phyloP scores from a whole-genome alignment of 176 grass and related monocot species.

The Oryza punctata region DNA sequence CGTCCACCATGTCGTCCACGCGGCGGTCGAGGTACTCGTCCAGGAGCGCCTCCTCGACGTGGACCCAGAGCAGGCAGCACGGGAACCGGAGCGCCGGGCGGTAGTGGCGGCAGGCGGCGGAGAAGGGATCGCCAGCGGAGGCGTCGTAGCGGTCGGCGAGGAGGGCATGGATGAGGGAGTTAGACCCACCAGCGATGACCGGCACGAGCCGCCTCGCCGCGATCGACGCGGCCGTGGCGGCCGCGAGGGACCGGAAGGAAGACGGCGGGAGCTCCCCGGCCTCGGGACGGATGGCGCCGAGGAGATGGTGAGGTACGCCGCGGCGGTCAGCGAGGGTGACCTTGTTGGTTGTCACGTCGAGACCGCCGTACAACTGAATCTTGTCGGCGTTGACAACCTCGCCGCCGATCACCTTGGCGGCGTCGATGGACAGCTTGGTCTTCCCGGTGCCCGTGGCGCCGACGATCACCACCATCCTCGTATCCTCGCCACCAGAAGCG shows the following conservation, averaged over 20 bases:
- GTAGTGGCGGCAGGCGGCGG: not conserved
- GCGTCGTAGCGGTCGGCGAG: conserved; percentile 40
- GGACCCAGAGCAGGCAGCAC: conserved; percentile 79
- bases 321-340: conserved; percentile 45
- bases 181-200: conserved; percentile 74
- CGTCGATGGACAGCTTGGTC: conserved; percentile 83
- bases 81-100: conserved; percentile 36
- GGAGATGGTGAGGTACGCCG: conserved; percentile 76
- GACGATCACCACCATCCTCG: conserved; percentile 65
- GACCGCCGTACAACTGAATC: conserved; percentile 76
- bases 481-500: not conserved
- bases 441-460: conserved; percentile 80
- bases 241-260: conserved; percentile 45
- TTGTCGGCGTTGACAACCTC: conserved; percentile 88
- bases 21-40: conserved; percentile 62
- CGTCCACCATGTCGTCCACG: conserved; percentile 73
- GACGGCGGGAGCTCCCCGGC: conserved; percentile 49
- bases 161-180: conserved; percentile 76
- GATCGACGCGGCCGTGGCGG: conserved; percentile 23
- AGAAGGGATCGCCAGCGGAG: conserved; percentile 40
- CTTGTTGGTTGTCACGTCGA: conserved; percentile 89
- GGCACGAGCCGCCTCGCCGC: conserved; percentile 29
- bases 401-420: conserved; percentile 33
- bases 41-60: conserved; percentile 56
- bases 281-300: conserved; percentile 50